A percentile compares a stretch with the other conserved stretches of the same genome.
phyloP scores from a whole-genome alignment of 495 filamentous ascomycete genomes.

The Penicillium waksmanii region DNA sequence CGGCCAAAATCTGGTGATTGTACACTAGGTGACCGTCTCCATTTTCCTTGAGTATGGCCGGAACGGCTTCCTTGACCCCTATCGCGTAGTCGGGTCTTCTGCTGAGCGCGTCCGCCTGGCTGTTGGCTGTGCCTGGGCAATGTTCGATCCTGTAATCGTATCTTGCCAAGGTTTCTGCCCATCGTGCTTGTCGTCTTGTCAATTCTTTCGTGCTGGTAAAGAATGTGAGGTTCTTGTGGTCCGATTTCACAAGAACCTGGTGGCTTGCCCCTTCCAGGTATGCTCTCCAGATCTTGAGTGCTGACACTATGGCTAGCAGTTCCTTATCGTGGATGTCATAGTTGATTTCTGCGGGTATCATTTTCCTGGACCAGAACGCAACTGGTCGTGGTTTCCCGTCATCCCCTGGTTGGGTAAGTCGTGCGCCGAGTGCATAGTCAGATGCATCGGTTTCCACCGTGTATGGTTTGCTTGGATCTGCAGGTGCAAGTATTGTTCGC shows the following conservation, averaged over 20 bases:
- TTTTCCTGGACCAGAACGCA: constrained; percentile 30
- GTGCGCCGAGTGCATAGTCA: constrained; percentile 8
- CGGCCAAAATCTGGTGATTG: constrained; percentile 6
- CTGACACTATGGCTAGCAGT: constrained; percentile 29
- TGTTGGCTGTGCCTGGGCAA: constrained; percentile 20
- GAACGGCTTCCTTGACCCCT: constrained; percentile 11
- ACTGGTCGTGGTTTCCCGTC: constrained; percentile 13
- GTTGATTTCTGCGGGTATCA: constrained; percentile 31
- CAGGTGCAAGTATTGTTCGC: constrained; percentile 8
- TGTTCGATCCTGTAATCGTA: constrained; percentile 23
- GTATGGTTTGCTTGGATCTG: constrained; percentile 11
- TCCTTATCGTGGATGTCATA: constrained; percentile 39
- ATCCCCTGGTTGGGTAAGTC: constrained; percentile 8
- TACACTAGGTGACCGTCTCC: constrained; percentile 13
- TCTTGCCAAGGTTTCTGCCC: constrained; percentile 11
- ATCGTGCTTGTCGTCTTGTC: constrained; percentile 18
- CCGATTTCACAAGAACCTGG: constrained; percentile 16
- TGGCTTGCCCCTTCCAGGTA: constrained; percentile 24
- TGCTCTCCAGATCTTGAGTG: constrained; percentile 31
- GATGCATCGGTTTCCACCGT: constrained; percentile 23
- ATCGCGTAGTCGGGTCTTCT: constrained; percentile 19
- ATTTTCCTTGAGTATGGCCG: constrained; percentile 14
- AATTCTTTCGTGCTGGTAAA: constrained; percentile 27
- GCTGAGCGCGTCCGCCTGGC: constrained; percentile 15
- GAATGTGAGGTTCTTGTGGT: constrained; percentile 25